phyloP scores from a whole-genome alignment of 2,329 filamentous ascomycete species.

The Fusarium kyushuense region DNA sequence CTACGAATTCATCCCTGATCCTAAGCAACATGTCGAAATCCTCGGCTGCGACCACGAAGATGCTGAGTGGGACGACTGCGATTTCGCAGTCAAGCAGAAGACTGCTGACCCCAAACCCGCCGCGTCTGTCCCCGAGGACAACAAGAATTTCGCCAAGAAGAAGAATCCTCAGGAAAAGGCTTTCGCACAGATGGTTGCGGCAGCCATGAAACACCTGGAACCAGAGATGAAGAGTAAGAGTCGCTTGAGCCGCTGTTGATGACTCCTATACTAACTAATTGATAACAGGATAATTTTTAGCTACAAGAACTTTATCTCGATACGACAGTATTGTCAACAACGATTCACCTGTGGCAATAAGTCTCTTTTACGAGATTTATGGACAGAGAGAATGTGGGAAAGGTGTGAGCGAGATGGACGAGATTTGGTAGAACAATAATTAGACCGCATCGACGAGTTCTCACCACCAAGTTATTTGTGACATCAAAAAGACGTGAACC shows the following conservation, averaged over 20 bases:
- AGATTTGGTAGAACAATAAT: background rate
- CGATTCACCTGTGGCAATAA: accelerated
- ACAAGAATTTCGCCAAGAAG: background rate
- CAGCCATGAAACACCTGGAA: background rate
- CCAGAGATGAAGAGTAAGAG: background rate
- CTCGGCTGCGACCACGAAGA: background rate
- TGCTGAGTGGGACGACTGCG: background rate
- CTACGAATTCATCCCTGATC: background rate
- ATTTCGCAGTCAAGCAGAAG: too few relatives aligned
- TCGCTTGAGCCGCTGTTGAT: background rate
- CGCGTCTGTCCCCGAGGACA: too few relatives aligned
- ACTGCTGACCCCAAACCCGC: too few relatives aligned
- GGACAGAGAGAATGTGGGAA: background rate
- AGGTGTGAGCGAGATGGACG: background rate
- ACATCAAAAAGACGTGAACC: background rate
- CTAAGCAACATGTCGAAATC: background rate
- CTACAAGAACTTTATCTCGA: background rate
- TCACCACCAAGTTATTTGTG: background rate
- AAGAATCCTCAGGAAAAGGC: background rate
- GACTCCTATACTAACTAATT: background rate
- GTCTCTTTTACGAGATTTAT: background rate
- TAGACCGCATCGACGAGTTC: background rate
- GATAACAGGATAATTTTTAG: too few relatives aligned
- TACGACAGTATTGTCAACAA: too few relatives aligned
- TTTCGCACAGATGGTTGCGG: background rate